Evolutionary conservation across 441 rosid species (phyloP), one percentile per base, ranked within the genome.

Genomic region (Populus hybrid): DNA sequence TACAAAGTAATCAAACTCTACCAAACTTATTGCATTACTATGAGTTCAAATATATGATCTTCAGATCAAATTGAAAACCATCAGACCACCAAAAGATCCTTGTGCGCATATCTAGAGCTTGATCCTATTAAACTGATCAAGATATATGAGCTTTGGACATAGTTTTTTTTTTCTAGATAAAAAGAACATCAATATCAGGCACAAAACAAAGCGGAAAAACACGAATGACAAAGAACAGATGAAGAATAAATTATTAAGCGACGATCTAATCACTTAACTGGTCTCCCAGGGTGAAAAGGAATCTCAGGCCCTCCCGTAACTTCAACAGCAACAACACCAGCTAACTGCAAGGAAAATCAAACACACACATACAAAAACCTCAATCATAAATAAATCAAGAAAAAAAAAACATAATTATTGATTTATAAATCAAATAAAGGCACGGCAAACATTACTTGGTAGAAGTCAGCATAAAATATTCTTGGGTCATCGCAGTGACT

Each of bases 291-390:
- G 73, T 90, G 95, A 73, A 90, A 93, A 9, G 91, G 92, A 83
- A 91, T 85, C 80, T 90, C 96, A 6, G 97, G 96, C 38, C 93
- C 97, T 81, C 96, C 95, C 0, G 95, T 86, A 54, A 93, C 74
- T 84, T 88, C 93, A 23, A 91, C 92, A 67, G 93, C 93, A 78
- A 89, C 92, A 82, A 93, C 86, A 74, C 95, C 93, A 68, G 96
- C 98, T 70, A 92, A 85, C 98, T 93, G 82, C 76, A 74, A 23
- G 14, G 66, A 16, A 23, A 46, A 67, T 32, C 24, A 63, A 20
- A 42, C 36, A 10, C 6, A 28, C 24, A 54, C 40, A 6, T 57
- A 30, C 73, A 28, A 11, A 5, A 20, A 7, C 7, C 40, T 14
- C 14, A 36, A 28, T 10, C 6, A 11, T 26, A 8, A 75, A 71